A percentile compares a stretch with the other conserved stretches of the same genome.
Evolutionary conservation across 225 moss, liverwort and hornwort genomes (phyloP).

Genomic region (Lunularia cruciata): DNA sequence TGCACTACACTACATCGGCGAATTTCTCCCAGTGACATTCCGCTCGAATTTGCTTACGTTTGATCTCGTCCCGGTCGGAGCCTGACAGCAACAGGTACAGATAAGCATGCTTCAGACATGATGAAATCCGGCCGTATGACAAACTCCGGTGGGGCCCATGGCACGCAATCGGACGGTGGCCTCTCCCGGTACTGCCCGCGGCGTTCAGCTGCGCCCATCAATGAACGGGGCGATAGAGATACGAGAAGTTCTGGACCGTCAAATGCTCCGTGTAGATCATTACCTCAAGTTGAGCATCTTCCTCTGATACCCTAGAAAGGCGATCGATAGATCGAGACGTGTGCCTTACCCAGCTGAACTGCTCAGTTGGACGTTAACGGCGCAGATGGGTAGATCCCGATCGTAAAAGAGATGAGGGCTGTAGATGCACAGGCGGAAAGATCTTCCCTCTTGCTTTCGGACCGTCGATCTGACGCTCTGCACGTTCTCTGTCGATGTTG

Average conservation of each 20-base stretch:
- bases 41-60: no score
- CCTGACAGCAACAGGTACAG: no score
- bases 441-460: background rate
- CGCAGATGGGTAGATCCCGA: conserved; percentile 1
- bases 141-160: no score
- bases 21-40: no score
- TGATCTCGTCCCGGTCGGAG: no score
- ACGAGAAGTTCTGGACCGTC: background rate
- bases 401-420: conserved; percentile 16
- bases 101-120: no score
- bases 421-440: background rate
- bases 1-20: no score
- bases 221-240: background rate
- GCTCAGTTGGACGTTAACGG: background rate
- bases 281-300: background rate
- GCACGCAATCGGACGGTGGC: no score
- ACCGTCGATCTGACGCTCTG: conserved; percentile 9
- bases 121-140: no score
- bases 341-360: background rate
- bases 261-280: background rate
- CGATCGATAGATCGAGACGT: background rate
- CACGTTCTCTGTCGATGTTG: conserved; percentile 2
- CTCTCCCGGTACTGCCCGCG: no score
- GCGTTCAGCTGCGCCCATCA: no score
- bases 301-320: no score